Base-by-base conservation (phyloP, 441 rosid species). In the Populus tomentosa region DNA sequence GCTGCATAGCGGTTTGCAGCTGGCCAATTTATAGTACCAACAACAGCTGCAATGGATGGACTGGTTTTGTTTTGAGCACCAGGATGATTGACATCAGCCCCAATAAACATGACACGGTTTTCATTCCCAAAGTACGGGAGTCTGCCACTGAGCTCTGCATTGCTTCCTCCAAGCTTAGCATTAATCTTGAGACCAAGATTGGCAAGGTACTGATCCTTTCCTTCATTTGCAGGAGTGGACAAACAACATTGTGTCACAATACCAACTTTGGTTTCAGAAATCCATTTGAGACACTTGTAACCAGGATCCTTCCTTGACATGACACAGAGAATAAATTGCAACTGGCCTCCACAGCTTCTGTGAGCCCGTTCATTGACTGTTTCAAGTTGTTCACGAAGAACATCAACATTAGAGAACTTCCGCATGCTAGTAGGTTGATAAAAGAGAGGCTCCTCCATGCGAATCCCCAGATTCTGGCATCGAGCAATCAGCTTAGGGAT, bases 101-200 rank as follows among this genome's bases (percentile, higher is more conserved):
- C 95, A 0, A 94, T 77, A 59, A 92, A 94, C 97, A 90, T 94
- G 33, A 92, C 95, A 70, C 83, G 82, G 24, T 82, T 87, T 1
- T 82, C 79, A 74, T 74, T 77, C 9, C 62, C 78, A 4, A 92
- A 86, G 82, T 71, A 84, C 0, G 90, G 87, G 35, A 91, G 88
- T 46, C 64, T 73, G 38, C 88, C 89, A 67, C 80, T 68, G 21
- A 94, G 88, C 87, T 92, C 97, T 0, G 83, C 88, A 21, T 94
- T 94, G 83, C 92, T 90, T 56, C 98, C 98, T 38, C 98, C 97
- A 18, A 94, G 94, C 82, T 91, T 94, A 0, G 97, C 97, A 63
- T 94, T 94, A 74, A 94, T 91, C 86, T 90, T 94, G 63, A 94
- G 90, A 14, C 90, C 93, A 23, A 94, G 87, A 83, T 92, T 86